Evolutionary conservation across 2,329 filamentous ascomycete species (phyloP).

Genomic region (Fusarium odoratissimum): DNA sequence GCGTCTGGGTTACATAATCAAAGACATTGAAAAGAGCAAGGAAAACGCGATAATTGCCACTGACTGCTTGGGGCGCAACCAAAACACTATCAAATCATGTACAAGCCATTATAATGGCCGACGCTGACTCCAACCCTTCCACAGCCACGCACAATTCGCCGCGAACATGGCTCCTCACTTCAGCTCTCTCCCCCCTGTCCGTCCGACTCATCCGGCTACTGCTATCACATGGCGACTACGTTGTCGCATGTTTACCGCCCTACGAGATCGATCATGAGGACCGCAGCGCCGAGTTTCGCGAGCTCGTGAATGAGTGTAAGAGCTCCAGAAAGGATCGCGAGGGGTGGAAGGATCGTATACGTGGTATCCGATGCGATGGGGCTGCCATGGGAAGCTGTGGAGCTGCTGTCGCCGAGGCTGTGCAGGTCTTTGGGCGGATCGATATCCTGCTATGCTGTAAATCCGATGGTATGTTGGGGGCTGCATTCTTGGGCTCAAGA

Average conservation of each 20-base stretch:
- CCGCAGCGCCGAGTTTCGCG: slow-evolving; percentile 81
- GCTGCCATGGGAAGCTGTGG: slow-evolving; percentile 77
- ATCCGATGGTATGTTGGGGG: slow-evolving; percentile 73
- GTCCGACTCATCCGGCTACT: slow-evolving; percentile 84
- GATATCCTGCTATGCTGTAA: slow-evolving; percentile 93
- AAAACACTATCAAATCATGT: slow-evolving; percentile 39
- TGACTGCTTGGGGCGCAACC: slow-evolving; percentile 9
- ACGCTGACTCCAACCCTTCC: slow-evolving; percentile 49
- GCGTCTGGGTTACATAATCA: slow-evolving; percentile 21
- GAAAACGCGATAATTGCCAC: slow-evolving; percentile 9
- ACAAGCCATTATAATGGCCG: slow-evolving; percentile 46
- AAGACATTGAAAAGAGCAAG: slow-evolving; percentile 19
- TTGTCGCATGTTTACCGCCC: slow-evolving; percentile 84
- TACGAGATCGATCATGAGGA: slow-evolving; percentile 81
- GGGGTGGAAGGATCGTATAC: slow-evolving; percentile 83
- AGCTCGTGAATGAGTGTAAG: slow-evolving; percentile 78
- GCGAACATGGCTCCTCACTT: slow-evolving; percentile 92
- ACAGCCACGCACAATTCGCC: slow-evolving; percentile 77
- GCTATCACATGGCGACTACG: slow-evolving; percentile 90
- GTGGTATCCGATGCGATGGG: slow-evolving; percentile 72
- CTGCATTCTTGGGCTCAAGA: background rate
- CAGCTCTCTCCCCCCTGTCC: slow-evolving; percentile 84
- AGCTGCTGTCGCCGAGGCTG: slow-evolving; percentile 86
- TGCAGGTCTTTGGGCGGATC: slow-evolving; percentile 84
- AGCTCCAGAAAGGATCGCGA: slow-evolving; percentile 72